phyloP scores from a whole-genome alignment of 768 basidiomycete species.

The Leccinum olivaceopallidum region DNA sequence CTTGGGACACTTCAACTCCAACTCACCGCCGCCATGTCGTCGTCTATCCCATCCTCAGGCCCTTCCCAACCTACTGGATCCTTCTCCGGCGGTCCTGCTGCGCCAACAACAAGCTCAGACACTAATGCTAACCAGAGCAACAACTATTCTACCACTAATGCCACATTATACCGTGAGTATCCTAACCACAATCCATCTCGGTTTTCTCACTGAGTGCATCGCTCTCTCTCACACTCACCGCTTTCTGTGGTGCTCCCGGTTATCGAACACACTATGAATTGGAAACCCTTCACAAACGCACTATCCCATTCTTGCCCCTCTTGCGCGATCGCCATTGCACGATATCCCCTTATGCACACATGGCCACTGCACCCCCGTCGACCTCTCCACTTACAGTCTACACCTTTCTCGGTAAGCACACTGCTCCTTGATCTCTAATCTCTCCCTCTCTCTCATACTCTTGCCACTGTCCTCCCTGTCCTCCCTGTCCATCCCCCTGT shows the following conservation, averaged over 20 bases:
- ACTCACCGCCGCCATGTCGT: conserved; percentile 7
- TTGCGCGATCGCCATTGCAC: conserved; percentile 7
- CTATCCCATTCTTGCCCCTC: background rate
- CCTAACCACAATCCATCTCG: background rate
- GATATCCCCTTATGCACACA: conserved; percentile 1
- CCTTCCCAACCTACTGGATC: background rate
- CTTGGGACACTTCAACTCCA: background rate
- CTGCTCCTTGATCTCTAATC: background rate
- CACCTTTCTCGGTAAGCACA: conserved; percentile 34
- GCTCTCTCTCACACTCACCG: conserved; percentile 11
- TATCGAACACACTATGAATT: background rate
- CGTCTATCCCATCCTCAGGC: conserved; percentile 1
- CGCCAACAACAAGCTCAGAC: background rate
- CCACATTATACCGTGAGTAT: conserved; percentile 31
- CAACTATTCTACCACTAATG: conserved; percentile 17
- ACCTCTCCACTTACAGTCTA: conserved; percentile 25
- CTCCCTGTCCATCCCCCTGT: conserved; percentile 8
- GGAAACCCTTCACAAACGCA: background rate
- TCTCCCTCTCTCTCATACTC: background rate
- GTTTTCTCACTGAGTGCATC: conserved; percentile 22
- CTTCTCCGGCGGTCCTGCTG: background rate
- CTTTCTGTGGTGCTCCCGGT: background rate
- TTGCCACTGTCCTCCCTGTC: conserved; percentile 10
- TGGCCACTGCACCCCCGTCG: conserved; percentile 2
- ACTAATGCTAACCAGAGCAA: background rate